These are phyloP conservation scores for Amanita pseudoporphyria DNA, from an alignment of 768 basidiomycete species.

Conservation along the genomic window DNA sequence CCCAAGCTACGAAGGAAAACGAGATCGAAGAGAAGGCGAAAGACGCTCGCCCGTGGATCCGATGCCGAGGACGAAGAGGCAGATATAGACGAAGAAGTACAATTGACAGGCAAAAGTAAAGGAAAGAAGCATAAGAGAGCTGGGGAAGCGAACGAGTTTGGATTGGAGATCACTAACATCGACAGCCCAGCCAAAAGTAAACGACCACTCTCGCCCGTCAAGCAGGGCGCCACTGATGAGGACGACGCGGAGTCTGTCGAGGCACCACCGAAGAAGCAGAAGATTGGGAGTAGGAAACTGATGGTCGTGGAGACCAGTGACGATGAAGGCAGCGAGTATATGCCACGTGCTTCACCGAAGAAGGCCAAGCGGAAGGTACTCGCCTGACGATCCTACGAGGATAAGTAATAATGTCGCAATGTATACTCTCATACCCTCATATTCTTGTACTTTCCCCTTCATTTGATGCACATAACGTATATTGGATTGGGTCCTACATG, in stretches of 20 bases:
- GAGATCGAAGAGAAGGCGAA: slow-evolving; percentile 25
- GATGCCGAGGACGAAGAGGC: slow-evolving; percentile 18
- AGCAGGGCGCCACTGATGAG: neutral
- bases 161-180: slow-evolving; percentile 34
- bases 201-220: slow-evolving; percentile 14
- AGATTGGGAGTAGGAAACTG: slow-evolving; percentile 13
- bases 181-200: slow-evolving; percentile 30
- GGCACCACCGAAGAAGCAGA: slow-evolving; percentile 27
- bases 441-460: neutral
- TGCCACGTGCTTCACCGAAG: slow-evolving; percentile 11
- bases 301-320: slow-evolving; percentile 18
- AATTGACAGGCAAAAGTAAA: slow-evolving; percentile 12
- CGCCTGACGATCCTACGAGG: neutral
- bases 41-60: slow-evolving; percentile 16
- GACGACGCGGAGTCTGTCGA: slow-evolving; percentile 11
- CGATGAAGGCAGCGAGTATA: slow-evolving; percentile 11
- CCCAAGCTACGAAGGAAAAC: slow-evolving; percentile 35
- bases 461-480: neutral
- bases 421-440: neutral
- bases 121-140: slow-evolving; percentile 2
- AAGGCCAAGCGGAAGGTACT: slow-evolving; percentile 12
- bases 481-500: too few species aligned
- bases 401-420: neutral
- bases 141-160: slow-evolving; percentile 24
- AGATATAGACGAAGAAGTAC: slow-evolving; percentile 16